Evolutionary conservation across 345 rosid genomes (phyloP).

Genomic region (Bruguiera parviflora): DNA sequence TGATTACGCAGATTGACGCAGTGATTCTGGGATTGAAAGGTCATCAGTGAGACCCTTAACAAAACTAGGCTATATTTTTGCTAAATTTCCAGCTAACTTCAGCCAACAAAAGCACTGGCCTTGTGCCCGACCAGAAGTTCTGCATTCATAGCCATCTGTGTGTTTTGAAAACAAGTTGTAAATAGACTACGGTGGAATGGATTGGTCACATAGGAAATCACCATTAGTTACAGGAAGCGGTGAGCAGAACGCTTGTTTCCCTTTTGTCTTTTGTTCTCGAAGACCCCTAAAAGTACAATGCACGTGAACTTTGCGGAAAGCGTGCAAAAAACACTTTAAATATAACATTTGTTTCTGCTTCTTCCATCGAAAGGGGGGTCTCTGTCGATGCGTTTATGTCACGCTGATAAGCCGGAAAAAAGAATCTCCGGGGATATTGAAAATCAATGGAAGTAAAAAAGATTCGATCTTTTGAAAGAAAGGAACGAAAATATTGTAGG

Average conservation of each 20-base stretch:
- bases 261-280: no score
- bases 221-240: not conserved
- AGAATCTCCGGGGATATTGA: no score
- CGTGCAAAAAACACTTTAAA: no score
- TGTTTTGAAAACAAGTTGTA: not conserved
- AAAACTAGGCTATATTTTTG: not conserved
- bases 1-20: slow-evolving; percentile 31
- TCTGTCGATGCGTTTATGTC: no score
- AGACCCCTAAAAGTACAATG: no score
- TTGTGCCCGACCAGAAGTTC: not conserved
- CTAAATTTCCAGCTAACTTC: slow-evolving; percentile 4
- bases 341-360: no score
- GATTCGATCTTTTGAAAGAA: no score
- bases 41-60: not conserved
- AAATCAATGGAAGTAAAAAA: no score
- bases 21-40: slow-evolving; percentile 2
- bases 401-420: no score
- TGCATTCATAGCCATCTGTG: slow-evolving; percentile 3
- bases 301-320: no score
- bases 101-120: not conserved
- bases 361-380: no score
- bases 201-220: slow-evolving; percentile 6
- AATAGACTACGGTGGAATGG: not conserved
- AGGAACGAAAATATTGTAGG: no score
- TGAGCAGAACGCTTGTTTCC: not conserved